These are phyloP conservation scores for Zalerion maritima DNA, from an alignment of 495 filamentous ascomycete species.

Conservation along the genomic window DNA sequence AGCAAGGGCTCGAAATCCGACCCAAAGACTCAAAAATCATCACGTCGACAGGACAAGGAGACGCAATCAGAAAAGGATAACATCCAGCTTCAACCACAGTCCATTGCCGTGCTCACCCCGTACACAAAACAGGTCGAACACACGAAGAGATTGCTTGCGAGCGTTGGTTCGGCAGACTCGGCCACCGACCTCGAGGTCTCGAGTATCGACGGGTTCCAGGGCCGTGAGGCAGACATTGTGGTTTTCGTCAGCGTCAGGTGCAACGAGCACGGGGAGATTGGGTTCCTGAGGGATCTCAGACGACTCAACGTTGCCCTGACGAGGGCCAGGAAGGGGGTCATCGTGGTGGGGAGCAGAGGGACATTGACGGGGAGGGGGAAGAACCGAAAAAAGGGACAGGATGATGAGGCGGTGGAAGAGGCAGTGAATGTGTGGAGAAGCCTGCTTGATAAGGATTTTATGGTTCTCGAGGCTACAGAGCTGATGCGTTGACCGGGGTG, in stretches of 20 bases:
- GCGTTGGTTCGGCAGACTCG: too few species aligned
- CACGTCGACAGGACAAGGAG: too few species aligned
- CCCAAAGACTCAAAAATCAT: too few species aligned
- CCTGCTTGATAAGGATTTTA: too few species aligned
- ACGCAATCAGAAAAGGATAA: slow-evolving; percentile 1
- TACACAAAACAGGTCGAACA: slow-evolving; percentile 28
- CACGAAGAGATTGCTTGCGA: slow-evolving; percentile 16
- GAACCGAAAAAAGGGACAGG: slow-evolving; percentile 11
- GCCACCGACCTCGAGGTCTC: slow-evolving; percentile 20
- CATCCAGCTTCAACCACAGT: slow-evolving; percentile 6
- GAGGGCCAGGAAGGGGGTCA: slow-evolving; percentile 25
- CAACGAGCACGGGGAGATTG: slow-evolving; percentile 30
- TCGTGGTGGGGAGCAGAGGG: slow-evolving; percentile 28
- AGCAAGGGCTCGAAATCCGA: too few species aligned
- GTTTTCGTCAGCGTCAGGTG: slow-evolving; percentile 34
- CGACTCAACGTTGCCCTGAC: slow-evolving; percentile 38
- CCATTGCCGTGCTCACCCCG: slow-evolving; percentile 32
- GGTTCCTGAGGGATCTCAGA: slow-evolving; percentile 35
- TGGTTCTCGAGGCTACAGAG: too few species aligned
- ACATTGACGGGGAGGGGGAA: slow-evolving; percentile 18
- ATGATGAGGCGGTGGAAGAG: too few species aligned
- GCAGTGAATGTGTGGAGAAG: too few species aligned
- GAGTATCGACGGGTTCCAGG: slow-evolving; percentile 38
- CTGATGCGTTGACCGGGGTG: too few species aligned
- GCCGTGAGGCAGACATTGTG: slow-evolving; percentile 36